Evolutionary conservation across 495 filamentous ascomycete genomes (phyloP), one percentile per base, ranked within the genome.

Genomic region (Rhizodiscina lignyota): DNA sequence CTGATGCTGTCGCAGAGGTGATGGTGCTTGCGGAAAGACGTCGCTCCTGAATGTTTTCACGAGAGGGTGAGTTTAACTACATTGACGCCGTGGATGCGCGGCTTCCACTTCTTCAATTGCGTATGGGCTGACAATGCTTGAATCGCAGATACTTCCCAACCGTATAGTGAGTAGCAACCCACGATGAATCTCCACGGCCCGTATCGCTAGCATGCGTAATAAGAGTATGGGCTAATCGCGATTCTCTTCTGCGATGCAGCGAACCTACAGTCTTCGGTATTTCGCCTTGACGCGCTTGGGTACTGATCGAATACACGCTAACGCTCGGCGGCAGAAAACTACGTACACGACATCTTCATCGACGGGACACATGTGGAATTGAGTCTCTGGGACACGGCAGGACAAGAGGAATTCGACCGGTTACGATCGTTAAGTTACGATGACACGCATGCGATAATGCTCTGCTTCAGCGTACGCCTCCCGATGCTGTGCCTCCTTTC

Each of bases 271-370:
- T 97, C 43, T 97, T 97, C 63, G 74, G 73, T 77, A 56, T 48
- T 64, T 22, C 18, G n/a, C n/a, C 28, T 20, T 12, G n/a, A 35
- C 16, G 24, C 24, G 8, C 23, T 19, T n/a, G 21, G 16, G 24
- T 39, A n/a, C n/a, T n/a, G n/a, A n/a, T n/a, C n/a, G n/a, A n/a
- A n/a, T n/a, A n/a, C n/a, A n/a, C n/a, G n/a, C n/a, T 36, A 32
- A 36, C 30, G n/a, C 8, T 49, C 28, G 23, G 8, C 35, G 42
- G 15, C 45, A 77, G 87, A 97, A 59, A 97, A 97, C 60, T 97
- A 97, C 55, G 89, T 97, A 40, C 89, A 97, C 59, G 85, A 97
- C 59, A 92, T 97, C 52, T 97, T 89, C 59, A 89, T 97, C 55
- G 89, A 97, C 53, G 81, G 75, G 55, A 77, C 79, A 34, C 89